These are phyloP conservation scores for Sarocladiaceae sp. DNA, from an alignment of 2,329 filamentous ascomycete genomes.

Conservation along the genomic window DNA sequence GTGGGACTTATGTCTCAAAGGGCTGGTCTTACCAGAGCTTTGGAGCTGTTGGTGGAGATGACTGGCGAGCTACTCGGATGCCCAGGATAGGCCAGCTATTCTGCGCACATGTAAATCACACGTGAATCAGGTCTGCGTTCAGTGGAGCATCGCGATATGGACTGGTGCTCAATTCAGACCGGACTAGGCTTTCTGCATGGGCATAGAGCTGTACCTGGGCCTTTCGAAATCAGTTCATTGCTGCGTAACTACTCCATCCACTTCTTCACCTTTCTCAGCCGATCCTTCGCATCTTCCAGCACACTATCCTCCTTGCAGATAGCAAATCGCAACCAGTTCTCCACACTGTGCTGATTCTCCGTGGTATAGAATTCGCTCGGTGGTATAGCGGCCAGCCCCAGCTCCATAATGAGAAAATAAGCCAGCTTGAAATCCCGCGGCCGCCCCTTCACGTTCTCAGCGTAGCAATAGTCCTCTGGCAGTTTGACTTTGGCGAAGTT, in stretches of 20 bases:
- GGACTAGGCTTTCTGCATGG: too few relatives aligned
- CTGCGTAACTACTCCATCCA: too few relatives aligned
- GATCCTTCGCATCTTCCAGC: constrained; percentile 66
- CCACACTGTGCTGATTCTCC: constrained; percentile 69
- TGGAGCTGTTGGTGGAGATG: too few relatives aligned
- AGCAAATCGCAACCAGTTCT: constrained; percentile 85
- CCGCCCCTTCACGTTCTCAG: constrained; percentile 49
- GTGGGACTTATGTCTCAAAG: background rate
- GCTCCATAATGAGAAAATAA: constrained; percentile 90
- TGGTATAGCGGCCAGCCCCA: constrained; percentile 89
- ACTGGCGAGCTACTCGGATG: too few relatives aligned
- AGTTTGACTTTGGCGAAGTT: constrained; percentile 79
- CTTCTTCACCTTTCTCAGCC: constrained; percentile 62
- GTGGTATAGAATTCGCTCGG: constrained; percentile 92
- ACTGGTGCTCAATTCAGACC: too few relatives aligned
- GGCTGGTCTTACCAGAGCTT: too few relatives aligned
- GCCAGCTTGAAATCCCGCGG: constrained; percentile 84
- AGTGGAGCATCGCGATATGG: too few relatives aligned
- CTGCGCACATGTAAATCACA: too few relatives aligned
- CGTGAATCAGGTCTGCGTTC: too few relatives aligned
- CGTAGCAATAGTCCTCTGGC: constrained; percentile 75
- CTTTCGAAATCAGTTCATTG: too few relatives aligned
- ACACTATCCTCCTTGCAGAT: constrained; percentile 88
- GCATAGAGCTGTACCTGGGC: too few relatives aligned
- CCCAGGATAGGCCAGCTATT: too few relatives aligned